phyloP scores from a whole-genome alignment of 176 grass and related monocot species.

The Cocos nucifera region DNA sequence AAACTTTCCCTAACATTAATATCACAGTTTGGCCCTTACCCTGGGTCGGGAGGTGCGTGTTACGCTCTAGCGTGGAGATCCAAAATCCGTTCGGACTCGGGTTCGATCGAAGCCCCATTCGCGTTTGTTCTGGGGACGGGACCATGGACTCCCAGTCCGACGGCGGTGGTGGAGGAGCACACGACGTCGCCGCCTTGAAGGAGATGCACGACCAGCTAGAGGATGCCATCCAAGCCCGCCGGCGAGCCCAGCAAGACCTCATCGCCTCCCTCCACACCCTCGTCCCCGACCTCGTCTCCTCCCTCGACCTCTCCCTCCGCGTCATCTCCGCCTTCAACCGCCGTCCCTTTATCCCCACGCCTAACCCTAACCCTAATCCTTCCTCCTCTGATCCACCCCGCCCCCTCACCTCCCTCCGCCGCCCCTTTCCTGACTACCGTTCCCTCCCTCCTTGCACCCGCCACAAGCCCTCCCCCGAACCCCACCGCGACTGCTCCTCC shows the following conservation, averaged over 20 bases:
- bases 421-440: slow-evolving; percentile 25
- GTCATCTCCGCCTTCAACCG: slow-evolving; percentile 75
- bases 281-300: slow-evolving; percentile 60
- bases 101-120: too few relatives aligned
- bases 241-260: slow-evolving; percentile 60
- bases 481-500: slow-evolving; percentile 7
- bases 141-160: slow-evolving; percentile 39
- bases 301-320: slow-evolving; percentile 70
- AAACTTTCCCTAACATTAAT: too few relatives aligned
- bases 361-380: slow-evolving; percentile 24
- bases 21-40: too few relatives aligned
- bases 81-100: too few relatives aligned
- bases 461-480: slow-evolving; percentile 33
- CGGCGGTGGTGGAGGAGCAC: slow-evolving; percentile 20
- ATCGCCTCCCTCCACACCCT: slow-evolving; percentile 64
- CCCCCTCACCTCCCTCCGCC: slow-evolving; percentile 27
- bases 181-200: slow-evolving; percentile 53
- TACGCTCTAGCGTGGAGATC: too few relatives aligned
- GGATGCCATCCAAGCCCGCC: slow-evolving; percentile 45
- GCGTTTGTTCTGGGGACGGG: too few relatives aligned
- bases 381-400: slow-evolving; percentile 10
- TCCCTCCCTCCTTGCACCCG: slow-evolving; percentile 42
- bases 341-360: slow-evolving; percentile 66
- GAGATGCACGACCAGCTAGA: slow-evolving; percentile 64
- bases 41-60: too few relatives aligned